Evolutionary conservation across 352 stramenopile genomes (phyloP).

Genomic region (Phytophthora pluvialis): DNA sequence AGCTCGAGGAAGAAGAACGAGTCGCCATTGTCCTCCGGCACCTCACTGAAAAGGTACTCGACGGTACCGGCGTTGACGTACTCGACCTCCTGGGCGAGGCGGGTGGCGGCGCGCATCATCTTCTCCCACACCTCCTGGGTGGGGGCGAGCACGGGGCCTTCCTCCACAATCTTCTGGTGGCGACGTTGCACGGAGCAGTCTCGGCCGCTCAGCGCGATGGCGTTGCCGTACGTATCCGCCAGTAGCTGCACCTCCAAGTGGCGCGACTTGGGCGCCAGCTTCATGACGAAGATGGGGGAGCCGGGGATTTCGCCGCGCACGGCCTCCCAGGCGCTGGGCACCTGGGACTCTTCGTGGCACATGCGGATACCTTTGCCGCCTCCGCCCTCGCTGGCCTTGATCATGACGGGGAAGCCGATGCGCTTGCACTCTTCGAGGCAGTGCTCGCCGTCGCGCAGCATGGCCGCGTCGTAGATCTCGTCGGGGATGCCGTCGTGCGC

Average conservation of each 20-base stretch:
- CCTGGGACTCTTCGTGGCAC: conserved; percentile 90
- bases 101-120: conserved; percentile 98
- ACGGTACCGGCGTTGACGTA: conserved; percentile 99
- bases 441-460: conserved; percentile 92
- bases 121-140: conserved; percentile 95
- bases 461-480: conserved; percentile 94
- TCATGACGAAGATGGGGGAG: conserved; percentile 99
- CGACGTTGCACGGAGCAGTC: conserved; percentile 99
- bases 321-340: conserved; percentile 95
- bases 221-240: conserved; percentile 98
- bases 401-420: conserved; percentile 99
- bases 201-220: conserved; percentile 98
- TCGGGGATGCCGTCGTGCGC: conserved; percentile 89
- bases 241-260: conserved; percentile 99
- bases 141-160: conserved; percentile 95
- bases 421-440: conserved; percentile 93
- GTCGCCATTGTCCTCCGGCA: conserved; percentile 88
- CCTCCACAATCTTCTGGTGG: conserved; percentile 99
- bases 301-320: conserved; percentile 98
- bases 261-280: conserved; percentile 95
- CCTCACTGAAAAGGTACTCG: conserved; percentile 99
- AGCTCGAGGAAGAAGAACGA: conserved; percentile 99
- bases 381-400: conserved; percentile 99
- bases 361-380: conserved; percentile 99
- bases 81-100: conserved; percentile 97